phyloP scores from a whole-genome alignment of 139 green algal species.

The Micractinium conductrix region DNA sequence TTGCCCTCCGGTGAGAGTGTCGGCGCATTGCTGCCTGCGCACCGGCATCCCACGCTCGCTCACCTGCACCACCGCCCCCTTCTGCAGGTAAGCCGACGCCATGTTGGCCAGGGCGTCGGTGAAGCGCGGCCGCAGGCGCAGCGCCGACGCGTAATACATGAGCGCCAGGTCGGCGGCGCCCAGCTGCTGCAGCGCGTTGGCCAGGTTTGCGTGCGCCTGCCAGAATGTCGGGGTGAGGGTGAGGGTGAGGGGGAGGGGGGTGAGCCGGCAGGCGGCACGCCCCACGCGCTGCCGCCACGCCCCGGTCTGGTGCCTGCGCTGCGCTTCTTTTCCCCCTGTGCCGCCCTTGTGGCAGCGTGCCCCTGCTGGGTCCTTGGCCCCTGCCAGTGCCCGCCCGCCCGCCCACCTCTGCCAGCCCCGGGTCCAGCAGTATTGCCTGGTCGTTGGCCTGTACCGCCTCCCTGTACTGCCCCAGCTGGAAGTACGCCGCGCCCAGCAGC shows the following conservation, averaged over 20 bases:
- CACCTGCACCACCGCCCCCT: slow-evolving; percentile 62
- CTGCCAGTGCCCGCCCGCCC: not conserved
- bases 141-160: slow-evolving; percentile 82
- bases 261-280: not conserved
- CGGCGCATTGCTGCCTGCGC: no score
- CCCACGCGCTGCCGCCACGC: no score
- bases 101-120: slow-evolving; percentile 87
- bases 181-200: slow-evolving; percentile 80
- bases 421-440: slow-evolving; percentile 75
- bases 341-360: no score
- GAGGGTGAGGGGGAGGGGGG: not conserved
- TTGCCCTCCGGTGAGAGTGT: no score
- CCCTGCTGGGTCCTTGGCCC: not conserved
- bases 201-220: slow-evolving; percentile 75
- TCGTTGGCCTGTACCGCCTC: slow-evolving; percentile 76
- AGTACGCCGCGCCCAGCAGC: slow-evolving; percentile 84
- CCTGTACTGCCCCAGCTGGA: slow-evolving; percentile 79
- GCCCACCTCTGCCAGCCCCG: slow-evolving; percentile 12
- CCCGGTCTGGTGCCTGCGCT: no score
- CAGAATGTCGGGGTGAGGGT: not conserved
- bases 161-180: slow-evolving; percentile 84
- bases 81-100: slow-evolving; percentile 72
- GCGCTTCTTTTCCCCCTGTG: not conserved
- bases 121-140: slow-evolving; percentile 78
- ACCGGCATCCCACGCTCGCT: no score